Evolutionary conservation across 1,139 yeast species (phyloP).

Genomic region (Hyphopichia fennica): DNA sequence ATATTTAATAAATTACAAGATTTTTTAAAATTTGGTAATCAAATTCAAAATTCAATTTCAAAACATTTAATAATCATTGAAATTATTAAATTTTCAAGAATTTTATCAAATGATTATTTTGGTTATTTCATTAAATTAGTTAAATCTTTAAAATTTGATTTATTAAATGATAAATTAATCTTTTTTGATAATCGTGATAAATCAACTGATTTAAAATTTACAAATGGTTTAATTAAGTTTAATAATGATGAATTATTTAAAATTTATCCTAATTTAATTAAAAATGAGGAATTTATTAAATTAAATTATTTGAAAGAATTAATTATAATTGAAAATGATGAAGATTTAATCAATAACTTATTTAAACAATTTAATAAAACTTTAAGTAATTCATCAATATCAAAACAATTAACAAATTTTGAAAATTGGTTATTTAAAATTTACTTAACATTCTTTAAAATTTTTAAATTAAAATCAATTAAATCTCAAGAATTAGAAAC

Average conservation of each 20-base stretch:
- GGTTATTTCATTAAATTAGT: constrained; percentile 24
- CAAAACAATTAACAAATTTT: constrained; percentile 13
- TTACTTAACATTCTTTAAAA: constrained; percentile 24
- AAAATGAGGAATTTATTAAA: constrained; percentile 15
- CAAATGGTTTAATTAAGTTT: neutral
- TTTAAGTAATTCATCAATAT: constrained; percentile 16
- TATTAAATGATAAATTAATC: constrained; percentile 8
- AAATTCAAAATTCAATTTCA: constrained; percentile 40
- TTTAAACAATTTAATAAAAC: constrained; percentile 27
- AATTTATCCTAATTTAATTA: constrained; percentile 1
- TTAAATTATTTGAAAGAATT: constrained; percentile 28
- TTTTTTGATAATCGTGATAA: constrained; percentile 51
- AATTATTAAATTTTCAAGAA: constrained; percentile 34
- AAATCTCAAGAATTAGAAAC: constrained; percentile 25
- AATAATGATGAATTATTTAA: neutral
- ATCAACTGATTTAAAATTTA: constrained; percentile 42
- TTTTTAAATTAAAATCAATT: constrained; percentile 20
- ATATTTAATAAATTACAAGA: constrained; percentile 64
- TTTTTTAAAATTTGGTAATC: constrained; percentile 51
- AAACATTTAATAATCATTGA: constrained; percentile 33
- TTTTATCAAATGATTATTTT: constrained; percentile 32
- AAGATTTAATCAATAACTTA: constrained; percentile 11
- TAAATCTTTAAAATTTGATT: constrained; percentile 11
- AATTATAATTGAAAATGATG: constrained; percentile 17
- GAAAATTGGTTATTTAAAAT: constrained; percentile 25